Evolutionary conservation across 129 eudicot species (phyloP), one percentile per base, ranked within the genome.

Genomic region (Artemisia tridentata): DNA sequence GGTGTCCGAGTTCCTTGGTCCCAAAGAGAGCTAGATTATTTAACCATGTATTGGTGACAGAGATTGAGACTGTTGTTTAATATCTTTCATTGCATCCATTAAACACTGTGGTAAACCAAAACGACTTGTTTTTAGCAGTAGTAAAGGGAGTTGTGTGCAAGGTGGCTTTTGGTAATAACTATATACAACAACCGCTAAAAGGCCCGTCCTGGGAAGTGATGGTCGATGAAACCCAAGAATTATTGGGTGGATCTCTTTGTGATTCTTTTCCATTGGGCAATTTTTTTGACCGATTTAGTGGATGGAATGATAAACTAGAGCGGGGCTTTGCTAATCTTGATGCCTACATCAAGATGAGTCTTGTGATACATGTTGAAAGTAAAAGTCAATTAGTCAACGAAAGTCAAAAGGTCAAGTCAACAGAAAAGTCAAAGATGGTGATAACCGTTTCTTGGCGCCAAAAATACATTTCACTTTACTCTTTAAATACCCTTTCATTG

Each of bases 1-100:
- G 65, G 58, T 69, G 3, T 69, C 71, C 2, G 80, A 69, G 56
- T 38, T 69, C 66, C 16, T 77, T 0, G 71, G 80, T 15, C 71
- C 75, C 3, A 76, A 69, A 20, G n/a, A 50, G 56, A 7, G 56
- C 75, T 49, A 71, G 47, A 23, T 7, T 3, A n/a, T 38, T 49
- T 69, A 61, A 69, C 71, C 71, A 20, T 1, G 75, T 51, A 4
- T 12, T 69, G 13, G 15, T 38, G 38, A n/a, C 4, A 0, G 71
- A 76, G 65, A 43, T 69, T 1, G 71, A 50, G 14, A 51, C 19
- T 25, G 61, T 68, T 69, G 9, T 59, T 68, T 41, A 5, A 1
- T 63, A 18, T 31, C 7, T 60, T 9, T 54, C 19, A 0, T 54
- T 16, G 12, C 56, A 54, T 15, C 18, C 72, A 47, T 45, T 64